A percentile compares a stretch with the other conserved stretches of the same genome.
Evolutionary conservation across 805 yeast genomes (phyloP).

Genomic region (Candida lessepsii): DNA sequence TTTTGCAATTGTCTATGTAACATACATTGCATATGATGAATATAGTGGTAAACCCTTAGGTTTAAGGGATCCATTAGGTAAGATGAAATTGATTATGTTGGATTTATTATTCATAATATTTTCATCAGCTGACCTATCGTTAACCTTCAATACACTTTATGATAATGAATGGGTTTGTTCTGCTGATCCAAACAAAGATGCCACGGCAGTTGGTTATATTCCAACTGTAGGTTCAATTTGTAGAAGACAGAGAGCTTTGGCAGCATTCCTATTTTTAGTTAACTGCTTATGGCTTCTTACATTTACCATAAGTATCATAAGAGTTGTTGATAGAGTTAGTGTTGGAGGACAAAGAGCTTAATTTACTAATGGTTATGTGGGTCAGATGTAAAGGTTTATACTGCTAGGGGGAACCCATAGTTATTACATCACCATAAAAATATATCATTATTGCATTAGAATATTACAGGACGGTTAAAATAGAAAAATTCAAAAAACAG

Average conservation of each 20-base stretch:
- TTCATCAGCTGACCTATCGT: constrained; percentile 81
- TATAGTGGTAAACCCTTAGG: constrained; percentile 92
- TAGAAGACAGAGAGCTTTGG: constrained; percentile 71
- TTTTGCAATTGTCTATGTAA: constrained; percentile 70
- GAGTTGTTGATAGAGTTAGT: constrained; percentile 70
- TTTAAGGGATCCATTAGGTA: constrained; percentile 77
- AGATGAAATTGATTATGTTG: constrained; percentile 74
- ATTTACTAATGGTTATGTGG: too few relatives aligned
- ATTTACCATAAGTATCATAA: constrained; percentile 75
- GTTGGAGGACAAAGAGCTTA: constrained; percentile 10
- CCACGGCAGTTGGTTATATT: constrained; percentile 19
- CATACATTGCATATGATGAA: constrained; percentile 87
- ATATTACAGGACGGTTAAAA: too few relatives aligned
- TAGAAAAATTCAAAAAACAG: too few relatives aligned
- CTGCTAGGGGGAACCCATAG: too few relatives aligned
- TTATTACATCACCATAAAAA: too few relatives aligned
- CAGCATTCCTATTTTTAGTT: constrained; percentile 74
- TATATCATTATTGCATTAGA: too few relatives aligned
- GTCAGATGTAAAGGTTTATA: too few relatives aligned
- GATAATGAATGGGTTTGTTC: constrained; percentile 79
- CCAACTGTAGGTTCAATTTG: constrained; percentile 58
- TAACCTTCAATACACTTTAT: constrained; percentile 78
- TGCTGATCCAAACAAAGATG: constrained; percentile 22
- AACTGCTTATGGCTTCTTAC: constrained; percentile 82
- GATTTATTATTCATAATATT: constrained; percentile 87